Evolutionary conservation across 495 filamentous ascomycete genomes (phyloP), one percentile per base, ranked within the genome.

Genomic region (Terfezia claveryi): DNA sequence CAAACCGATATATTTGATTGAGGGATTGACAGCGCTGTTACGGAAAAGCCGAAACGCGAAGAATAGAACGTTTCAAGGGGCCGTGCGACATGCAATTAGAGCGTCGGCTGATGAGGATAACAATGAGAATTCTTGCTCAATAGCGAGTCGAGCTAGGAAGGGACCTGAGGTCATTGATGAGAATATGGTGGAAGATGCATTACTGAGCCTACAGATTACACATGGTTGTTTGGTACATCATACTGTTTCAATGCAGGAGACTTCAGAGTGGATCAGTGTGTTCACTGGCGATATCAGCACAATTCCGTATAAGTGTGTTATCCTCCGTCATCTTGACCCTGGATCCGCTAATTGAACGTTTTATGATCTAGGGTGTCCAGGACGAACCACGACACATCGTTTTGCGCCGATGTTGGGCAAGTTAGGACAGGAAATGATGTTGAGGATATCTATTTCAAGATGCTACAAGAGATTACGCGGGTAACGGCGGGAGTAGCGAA

Each of bases 331-430:
- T 8, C 23, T 50, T 16, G 12, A 0, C 49, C 44, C 51, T 54
- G 41, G 50, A 17, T 51, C 6, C 37, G 12, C 54, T 32, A 36
- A 36, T 53, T 55, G 16, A n/a, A 11, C 36, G 17, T 41, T 2
- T 10, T 38, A 54, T 20, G 38, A 32, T 36, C 53, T 41, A 27
- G 52, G 27, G 52, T 58, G 14, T 44, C 36, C 36, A 61, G 59
- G 44, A 68, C 65, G 23, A 68, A 69, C 49, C 66, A 68, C 54
- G 59, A 54, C 11, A 60, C 80, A 8, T 74, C 77, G 3, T 91
- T 91, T 69, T 89, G 85, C 68, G 87, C 89, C 79, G 85, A 87
- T 41, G 68, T 70, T 0, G 86, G 86, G 0, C 86, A 91, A 64
- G 83, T 91, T 37, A 81, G 80, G 52, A 74, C 80, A 0, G 86